A percentile compares a stretch with the other conserved stretches of the same genome.
Evolutionary conservation across 1,139 yeast species (phyloP).

Genomic region (Hansenula anomala): DNA sequence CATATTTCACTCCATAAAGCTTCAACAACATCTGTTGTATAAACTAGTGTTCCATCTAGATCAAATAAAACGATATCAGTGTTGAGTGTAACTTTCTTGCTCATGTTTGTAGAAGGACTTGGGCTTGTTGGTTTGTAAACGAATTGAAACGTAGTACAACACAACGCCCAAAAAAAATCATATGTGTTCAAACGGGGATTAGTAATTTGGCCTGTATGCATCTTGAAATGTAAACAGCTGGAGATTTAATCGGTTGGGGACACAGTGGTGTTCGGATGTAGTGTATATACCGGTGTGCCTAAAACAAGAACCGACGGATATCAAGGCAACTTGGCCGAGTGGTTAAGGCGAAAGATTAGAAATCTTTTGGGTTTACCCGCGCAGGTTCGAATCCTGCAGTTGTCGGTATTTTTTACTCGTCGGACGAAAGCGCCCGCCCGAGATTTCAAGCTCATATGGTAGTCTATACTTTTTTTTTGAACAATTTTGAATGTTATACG

Average conservation of each 20-base stretch:
- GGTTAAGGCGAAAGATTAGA: slow-evolving; percentile 53
- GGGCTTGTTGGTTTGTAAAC: no score
- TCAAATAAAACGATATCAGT: slow-evolving; percentile 48
- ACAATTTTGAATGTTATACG: no score
- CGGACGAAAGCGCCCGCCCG: neutral
- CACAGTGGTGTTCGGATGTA: neutral
- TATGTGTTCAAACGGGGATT: no score
- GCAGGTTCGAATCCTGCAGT: slow-evolving; percentile 46
- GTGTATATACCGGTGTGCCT: neutral
- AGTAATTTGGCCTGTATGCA: no score
- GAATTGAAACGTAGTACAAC: neutral
- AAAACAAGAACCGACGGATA: no score
- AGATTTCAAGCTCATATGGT: no score
- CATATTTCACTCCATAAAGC: slow-evolving; percentile 77
- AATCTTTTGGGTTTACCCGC: slow-evolving; percentile 47
- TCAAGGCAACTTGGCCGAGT: slow-evolving; percentile 46
- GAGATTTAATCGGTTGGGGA: no score
- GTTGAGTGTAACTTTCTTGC: slow-evolving; percentile 11
- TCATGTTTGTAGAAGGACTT: slow-evolving; percentile 6
- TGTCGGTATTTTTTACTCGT: slow-evolving; percentile 29
- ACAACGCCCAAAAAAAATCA: no score
- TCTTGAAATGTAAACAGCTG: no score
- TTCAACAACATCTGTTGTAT: slow-evolving; percentile 78
- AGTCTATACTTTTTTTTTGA: no score
- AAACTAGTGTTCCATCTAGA: slow-evolving; percentile 81